These are phyloP conservation scores for Fusarium praegraminearum DNA, from an alignment of 2,329 filamentous ascomycete genomes.

Conservation along the genomic window DNA sequence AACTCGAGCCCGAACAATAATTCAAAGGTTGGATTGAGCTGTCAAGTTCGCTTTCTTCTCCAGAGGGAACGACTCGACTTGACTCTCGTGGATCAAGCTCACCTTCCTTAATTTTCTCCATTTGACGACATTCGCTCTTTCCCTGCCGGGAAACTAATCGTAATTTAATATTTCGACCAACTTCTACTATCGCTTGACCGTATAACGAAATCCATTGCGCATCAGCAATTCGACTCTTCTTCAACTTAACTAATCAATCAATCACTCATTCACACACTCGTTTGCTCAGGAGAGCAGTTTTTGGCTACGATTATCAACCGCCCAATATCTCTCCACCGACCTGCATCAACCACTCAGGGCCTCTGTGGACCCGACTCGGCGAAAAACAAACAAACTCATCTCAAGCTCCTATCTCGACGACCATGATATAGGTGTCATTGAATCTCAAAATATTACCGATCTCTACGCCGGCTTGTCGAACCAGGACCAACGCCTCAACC, in stretches of 20 bases:
- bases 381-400: constrained; percentile 26
- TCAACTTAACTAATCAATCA: constrained; percentile 34
- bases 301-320: constrained; percentile 50
- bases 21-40: constrained; percentile 44
- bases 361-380: constrained; percentile 9
- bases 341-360: constrained; percentile 32
- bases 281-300: constrained; percentile 46
- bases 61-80: constrained; percentile 31
- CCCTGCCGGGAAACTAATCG: constrained; percentile 39
- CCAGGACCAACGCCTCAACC: constrained; percentile 13
- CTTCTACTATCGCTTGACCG: constrained; percentile 42
- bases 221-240: constrained; percentile 24
- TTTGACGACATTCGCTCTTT: constrained; percentile 41
- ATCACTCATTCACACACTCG: constrained; percentile 39
- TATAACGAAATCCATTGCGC: constrained; percentile 32
- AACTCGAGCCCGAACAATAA: constrained; percentile 41
- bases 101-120: constrained; percentile 31
- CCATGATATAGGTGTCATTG: constrained; percentile 37
- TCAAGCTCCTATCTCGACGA: constrained; percentile 32
- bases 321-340: constrained; percentile 47
- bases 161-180: constrained; percentile 47
- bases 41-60: constrained; percentile 33
- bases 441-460: constrained; percentile 26
- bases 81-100: constrained; percentile 39
- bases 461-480: constrained; percentile 26